These are phyloP conservation scores for Candida silvatica DNA, from an alignment of 805 yeast species.

Conservation along the genomic window DNA sequence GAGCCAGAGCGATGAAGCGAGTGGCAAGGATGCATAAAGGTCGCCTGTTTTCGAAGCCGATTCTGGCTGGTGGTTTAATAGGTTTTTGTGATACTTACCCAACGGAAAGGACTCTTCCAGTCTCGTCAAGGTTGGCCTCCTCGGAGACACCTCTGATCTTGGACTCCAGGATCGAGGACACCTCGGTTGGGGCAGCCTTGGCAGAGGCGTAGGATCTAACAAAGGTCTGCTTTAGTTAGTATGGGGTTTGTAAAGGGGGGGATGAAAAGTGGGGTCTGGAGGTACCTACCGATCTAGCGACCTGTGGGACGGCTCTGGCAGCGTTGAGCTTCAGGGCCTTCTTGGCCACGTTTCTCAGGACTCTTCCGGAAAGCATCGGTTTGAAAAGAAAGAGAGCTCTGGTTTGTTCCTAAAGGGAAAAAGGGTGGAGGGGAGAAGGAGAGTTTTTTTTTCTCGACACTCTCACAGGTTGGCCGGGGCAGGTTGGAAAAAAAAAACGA, in stretches of 20 bases:
- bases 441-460: too few species aligned
- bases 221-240: too few species aligned
- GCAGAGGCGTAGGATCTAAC: slow-evolving; percentile 85
- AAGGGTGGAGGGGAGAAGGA: background rate
- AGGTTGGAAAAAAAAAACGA: slow-evolving; percentile 1
- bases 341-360: slow-evolving; percentile 81
- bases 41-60: too few species aligned
- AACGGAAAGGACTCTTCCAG: slow-evolving; percentile 98
- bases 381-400: slow-evolving; percentile 1
- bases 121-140: slow-evolving; percentile 96
- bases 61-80: too few species aligned
- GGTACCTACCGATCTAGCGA: slow-evolving; percentile 29
- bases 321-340: slow-evolving; percentile 53
- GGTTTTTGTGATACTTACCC: slow-evolving; percentile 76
- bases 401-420: background rate
- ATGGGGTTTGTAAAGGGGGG: background rate
- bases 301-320: slow-evolving; percentile 34
- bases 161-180: slow-evolving; percentile 97
- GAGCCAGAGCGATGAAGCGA: too few species aligned
- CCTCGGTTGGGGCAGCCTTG: slow-evolving; percentile 99
- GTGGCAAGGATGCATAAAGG: too few species aligned
- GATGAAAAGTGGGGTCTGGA: background rate
- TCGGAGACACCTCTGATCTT: slow-evolving; percentile 98
- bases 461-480: too few species aligned
- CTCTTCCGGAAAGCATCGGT: slow-evolving; percentile 77